Evolutionary conservation across 1,139 yeast genomes (phyloP).

Genomic region (Sugiyamaella castrensis): DNA sequence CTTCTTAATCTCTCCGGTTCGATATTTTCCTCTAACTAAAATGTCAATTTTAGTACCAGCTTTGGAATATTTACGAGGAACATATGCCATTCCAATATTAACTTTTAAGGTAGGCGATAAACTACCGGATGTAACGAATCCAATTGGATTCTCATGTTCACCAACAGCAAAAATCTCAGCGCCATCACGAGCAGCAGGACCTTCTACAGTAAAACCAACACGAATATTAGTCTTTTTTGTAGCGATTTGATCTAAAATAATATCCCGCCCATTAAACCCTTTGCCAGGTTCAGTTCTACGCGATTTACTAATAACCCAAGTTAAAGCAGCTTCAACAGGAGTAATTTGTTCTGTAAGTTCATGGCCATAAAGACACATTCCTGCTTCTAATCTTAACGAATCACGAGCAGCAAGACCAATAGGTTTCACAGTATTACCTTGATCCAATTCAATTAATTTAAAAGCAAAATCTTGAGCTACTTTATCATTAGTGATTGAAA

Average conservation of each 20-base stretch:
- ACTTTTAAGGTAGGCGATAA: constrained; percentile 77
- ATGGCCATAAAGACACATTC: constrained; percentile 96
- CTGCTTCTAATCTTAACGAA: constrained; percentile 91
- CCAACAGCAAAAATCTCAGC: constrained; percentile 58
- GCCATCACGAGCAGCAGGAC: constrained; percentile 94
- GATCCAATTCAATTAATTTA: constrained; percentile 53
- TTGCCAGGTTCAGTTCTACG: constrained; percentile 52
- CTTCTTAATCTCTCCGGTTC: constrained; percentile 70
- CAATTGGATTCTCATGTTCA: constrained; percentile 54
- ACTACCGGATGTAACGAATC: constrained; percentile 83
- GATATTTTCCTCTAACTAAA: constrained; percentile 77
- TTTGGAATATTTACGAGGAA: constrained; percentile 69
- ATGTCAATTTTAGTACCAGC: constrained; percentile 71
- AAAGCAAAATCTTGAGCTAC: constrained; percentile 63
- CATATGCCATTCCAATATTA: constrained; percentile 90
- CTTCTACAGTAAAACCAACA: constrained; percentile 70
- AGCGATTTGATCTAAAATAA: constrained; percentile 65
- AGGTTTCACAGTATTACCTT: constrained; percentile 56
- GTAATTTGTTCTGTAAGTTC: constrained; percentile 79
- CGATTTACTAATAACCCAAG: constrained; percentile 84
- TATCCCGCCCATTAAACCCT: constrained; percentile 74
- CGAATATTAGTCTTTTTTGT: constrained; percentile 65
- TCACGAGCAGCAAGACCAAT: constrained; percentile 97
- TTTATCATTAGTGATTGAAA: constrained; percentile 64
- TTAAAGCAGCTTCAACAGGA: constrained; percentile 83